phyloP scores from a whole-genome alignment of 805 yeast species.

The Candida sphagnicola region DNA sequence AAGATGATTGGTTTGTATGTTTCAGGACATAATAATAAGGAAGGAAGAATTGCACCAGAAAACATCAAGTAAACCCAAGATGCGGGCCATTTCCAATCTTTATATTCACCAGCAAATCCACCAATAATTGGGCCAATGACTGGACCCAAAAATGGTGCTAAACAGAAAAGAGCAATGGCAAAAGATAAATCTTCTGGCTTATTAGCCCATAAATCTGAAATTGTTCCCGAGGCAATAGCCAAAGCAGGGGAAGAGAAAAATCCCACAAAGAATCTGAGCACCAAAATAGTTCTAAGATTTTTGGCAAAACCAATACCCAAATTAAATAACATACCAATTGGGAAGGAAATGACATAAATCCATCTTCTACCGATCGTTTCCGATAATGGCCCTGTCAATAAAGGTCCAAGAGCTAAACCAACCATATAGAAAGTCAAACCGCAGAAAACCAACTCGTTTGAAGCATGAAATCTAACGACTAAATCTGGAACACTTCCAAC shows the following conservation, averaged over 20 bases:
- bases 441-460: constrained; percentile 57
- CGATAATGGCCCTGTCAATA: constrained; percentile 67
- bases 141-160: constrained; percentile 81
- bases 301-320: constrained; percentile 69
- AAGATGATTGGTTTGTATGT: constrained; percentile 71
- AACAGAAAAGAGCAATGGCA: constrained; percentile 76
- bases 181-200: constrained; percentile 55
- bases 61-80: constrained; percentile 67
- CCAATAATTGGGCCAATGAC: constrained; percentile 74
- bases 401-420: constrained; percentile 72
- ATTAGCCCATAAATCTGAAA: constrained; percentile 66
- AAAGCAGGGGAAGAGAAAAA: constrained; percentile 77
- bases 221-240: constrained; percentile 82
- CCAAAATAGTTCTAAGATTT: constrained; percentile 58
- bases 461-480: constrained; percentile 43
- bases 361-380: constrained; percentile 67
- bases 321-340: constrained; percentile 63
- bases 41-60: constrained; percentile 54
- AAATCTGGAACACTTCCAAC: constrained; percentile 63
- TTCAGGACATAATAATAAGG: constrained; percentile 57
- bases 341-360: constrained; percentile 56
- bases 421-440: constrained; percentile 68
- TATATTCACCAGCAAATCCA: constrained; percentile 60
- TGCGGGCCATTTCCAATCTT: constrained; percentile 63
- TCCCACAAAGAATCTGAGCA: constrained; percentile 72